Conservation (phyloP, 257 asterid species). For the Solanum pennellii region DNA sequence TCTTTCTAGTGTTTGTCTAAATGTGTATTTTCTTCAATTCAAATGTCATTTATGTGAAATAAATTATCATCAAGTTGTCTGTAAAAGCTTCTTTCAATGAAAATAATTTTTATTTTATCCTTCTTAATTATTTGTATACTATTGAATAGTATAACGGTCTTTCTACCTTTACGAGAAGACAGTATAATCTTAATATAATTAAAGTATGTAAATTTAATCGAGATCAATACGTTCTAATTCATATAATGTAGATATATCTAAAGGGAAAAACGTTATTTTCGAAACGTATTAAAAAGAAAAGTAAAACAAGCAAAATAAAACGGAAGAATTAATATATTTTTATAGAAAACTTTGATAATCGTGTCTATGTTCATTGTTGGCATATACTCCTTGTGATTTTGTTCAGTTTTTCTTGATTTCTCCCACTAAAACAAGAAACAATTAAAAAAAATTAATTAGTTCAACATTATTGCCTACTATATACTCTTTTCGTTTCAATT, state of each 20-base stretch:
- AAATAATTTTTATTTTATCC: background rate
- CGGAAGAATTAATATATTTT: no score
- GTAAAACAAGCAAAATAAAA: background rate
- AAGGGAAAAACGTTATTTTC: background rate
- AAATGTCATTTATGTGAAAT: background rate
- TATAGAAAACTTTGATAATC: background rate
- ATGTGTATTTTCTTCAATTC: background rate
- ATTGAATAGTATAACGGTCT: background rate
- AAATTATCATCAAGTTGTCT: background rate
- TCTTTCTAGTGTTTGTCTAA: background rate
- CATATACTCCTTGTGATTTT: background rate
- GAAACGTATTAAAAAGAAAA: no score
- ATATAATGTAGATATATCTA: background rate
- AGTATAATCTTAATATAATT: no score
- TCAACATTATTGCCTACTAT: no score
- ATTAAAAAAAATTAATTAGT: no score
- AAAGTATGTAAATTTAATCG: no score
- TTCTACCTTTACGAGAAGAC: background rate
- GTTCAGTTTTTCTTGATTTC: background rate
- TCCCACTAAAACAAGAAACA: background rate
- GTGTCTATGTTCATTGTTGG: background rate
- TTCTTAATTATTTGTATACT: no score
- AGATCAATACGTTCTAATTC: no score
- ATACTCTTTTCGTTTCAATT: fast-evolving
- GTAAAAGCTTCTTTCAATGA: background rate